phyloP scores from a whole-genome alignment of 2,329 filamentous ascomycete genomes.

The Xylariomycetidae sp. region DNA sequence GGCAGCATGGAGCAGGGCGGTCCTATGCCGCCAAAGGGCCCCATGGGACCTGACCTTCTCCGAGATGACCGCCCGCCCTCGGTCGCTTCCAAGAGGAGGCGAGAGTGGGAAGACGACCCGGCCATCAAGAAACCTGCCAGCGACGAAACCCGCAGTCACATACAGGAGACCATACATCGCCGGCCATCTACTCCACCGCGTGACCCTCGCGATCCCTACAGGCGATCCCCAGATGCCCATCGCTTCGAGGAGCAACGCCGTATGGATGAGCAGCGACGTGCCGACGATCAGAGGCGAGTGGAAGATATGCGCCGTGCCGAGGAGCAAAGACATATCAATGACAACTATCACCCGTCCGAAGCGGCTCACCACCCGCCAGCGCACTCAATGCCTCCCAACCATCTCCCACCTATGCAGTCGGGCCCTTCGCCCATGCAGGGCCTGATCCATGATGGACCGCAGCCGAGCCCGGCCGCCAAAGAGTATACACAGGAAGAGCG shows the following conservation, averaged over 20 bases:
- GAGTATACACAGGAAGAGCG: constrained; percentile 55
- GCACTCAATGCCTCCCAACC: constrained; percentile 48
- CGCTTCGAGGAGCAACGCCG: constrained; percentile 60
- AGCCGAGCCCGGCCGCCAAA: constrained; percentile 40
- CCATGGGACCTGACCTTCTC: constrained; percentile 59
- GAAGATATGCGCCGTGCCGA: constrained; percentile 49
- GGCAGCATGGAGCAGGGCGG: constrained; percentile 63
- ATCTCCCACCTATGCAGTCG: constrained; percentile 59
- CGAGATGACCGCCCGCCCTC: constrained; percentile 72
- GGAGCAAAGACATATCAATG: constrained; percentile 63
- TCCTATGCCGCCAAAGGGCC: constrained; percentile 48
- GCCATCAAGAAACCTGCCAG: constrained; percentile 78
- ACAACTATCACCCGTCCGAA: constrained; percentile 86
- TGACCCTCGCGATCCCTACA: constrained; percentile 62
- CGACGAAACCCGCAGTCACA: constrained; percentile 78
- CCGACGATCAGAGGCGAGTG: constrained; percentile 53
- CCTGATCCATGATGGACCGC: constrained; percentile 45
- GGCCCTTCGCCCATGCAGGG: constrained; percentile 49
- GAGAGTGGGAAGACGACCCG: constrained; percentile 88
- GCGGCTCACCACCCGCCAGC: constrained; percentile 77
- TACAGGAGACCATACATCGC: constrained; percentile 78
- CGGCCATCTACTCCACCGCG: constrained; percentile 66
- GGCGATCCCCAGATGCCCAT: constrained; percentile 68
- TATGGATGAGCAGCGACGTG: constrained; percentile 47
- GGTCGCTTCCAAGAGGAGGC: constrained; percentile 73